Conservation (phyloP, 192 early-diverging fungal genomes). For the Coemansia sp. region DNA sequence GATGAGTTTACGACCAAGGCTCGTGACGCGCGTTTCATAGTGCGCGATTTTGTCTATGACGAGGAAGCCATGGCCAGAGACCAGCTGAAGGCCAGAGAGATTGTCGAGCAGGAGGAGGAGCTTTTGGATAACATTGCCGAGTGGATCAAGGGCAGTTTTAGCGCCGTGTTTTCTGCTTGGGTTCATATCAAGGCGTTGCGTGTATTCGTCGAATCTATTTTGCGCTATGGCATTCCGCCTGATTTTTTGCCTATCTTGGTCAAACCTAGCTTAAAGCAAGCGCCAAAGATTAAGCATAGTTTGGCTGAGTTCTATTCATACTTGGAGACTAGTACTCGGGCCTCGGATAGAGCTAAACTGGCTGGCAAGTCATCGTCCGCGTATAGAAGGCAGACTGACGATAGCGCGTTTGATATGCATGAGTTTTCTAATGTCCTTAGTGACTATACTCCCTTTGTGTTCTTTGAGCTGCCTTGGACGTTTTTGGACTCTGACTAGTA, state of each 20-base stretch:
- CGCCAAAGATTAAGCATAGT: conserved; percentile 76
- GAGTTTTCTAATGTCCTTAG: conserved; percentile 84
- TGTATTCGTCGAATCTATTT: conserved; percentile 94
- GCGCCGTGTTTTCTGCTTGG: conserved; percentile 91
- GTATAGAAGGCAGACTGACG: conserved; percentile 21
- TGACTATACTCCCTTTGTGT: conserved; percentile 82
- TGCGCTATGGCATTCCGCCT: conserved; percentile 97
- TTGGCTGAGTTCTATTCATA: conserved; percentile 82
- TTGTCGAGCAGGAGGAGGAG: conserved; percentile 81
- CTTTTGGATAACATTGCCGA: conserved; percentile 75
- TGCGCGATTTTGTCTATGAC: conserved; percentile 95
- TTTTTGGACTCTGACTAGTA: conserved; percentile 25
- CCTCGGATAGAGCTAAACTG: conserved; percentile 32
- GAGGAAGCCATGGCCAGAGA: conserved; percentile 73
- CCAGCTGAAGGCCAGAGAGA: conserved; percentile 66
- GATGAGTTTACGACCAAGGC: conserved; percentile 93
- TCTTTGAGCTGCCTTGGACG: conserved; percentile 54
- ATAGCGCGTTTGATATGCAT: conserved; percentile 76
- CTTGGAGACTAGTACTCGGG: conserved; percentile 72
- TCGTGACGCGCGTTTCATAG: conserved; percentile 89
- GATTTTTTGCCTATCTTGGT: conserved; percentile 84
- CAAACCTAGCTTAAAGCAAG: conserved; percentile 78
- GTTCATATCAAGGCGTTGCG: conserved; percentile 94
- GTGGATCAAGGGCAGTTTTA: conserved; percentile 92
- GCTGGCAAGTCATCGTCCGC: conserved; percentile 24